phyloP scores from a whole-genome alignment of 2,329 filamentous ascomycete species.

The Xylaria sp. region DNA sequence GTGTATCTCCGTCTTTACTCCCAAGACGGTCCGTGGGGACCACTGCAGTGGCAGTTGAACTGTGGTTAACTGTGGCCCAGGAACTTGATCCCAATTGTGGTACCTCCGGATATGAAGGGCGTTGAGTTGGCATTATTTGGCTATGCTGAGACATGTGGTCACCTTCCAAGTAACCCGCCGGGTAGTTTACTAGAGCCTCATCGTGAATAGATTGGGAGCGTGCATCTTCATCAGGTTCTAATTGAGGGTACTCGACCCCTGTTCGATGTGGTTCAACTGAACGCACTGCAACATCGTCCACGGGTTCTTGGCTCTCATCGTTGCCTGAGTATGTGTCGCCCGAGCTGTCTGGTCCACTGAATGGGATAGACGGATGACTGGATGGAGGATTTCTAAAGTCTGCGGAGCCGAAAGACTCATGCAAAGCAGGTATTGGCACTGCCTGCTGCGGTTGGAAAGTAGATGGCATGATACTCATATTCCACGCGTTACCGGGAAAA shows the following conservation, averaged over 20 bases:
- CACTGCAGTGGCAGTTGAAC: constrained; percentile 28
- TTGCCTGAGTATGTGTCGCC: not conserved
- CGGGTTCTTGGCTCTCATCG: not conserved
- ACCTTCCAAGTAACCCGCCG: constrained; percentile 42
- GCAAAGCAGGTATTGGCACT: not conserved
- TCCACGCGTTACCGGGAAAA: constrained; percentile 12
- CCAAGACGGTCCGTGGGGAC: constrained; percentile 36
- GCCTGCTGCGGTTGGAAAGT: constrained; percentile 8
- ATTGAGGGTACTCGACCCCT: constrained; percentile 39
- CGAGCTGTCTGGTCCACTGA: constrained; percentile 2
- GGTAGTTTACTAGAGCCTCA: constrained; percentile 41
- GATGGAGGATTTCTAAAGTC: not conserved
- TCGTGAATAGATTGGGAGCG: constrained; percentile 15
- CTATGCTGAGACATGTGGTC: constrained; percentile 17
- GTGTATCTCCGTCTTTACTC: constrained; percentile 40
- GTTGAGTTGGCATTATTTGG: constrained; percentile 28
- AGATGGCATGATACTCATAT: not conserved
- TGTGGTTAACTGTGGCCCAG: constrained; percentile 47
- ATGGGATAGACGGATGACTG: constrained; percentile 1
- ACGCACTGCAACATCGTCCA: not conserved
- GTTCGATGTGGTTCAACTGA: not conserved
- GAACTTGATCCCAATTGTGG: constrained; percentile 33
- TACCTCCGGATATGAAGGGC: constrained; percentile 14
- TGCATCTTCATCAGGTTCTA: constrained; percentile 37
- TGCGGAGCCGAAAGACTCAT: constrained; percentile 19